Evolutionary conservation across 257 asterid genomes (phyloP).

Genomic region (Cruciata laevipes): DNA sequence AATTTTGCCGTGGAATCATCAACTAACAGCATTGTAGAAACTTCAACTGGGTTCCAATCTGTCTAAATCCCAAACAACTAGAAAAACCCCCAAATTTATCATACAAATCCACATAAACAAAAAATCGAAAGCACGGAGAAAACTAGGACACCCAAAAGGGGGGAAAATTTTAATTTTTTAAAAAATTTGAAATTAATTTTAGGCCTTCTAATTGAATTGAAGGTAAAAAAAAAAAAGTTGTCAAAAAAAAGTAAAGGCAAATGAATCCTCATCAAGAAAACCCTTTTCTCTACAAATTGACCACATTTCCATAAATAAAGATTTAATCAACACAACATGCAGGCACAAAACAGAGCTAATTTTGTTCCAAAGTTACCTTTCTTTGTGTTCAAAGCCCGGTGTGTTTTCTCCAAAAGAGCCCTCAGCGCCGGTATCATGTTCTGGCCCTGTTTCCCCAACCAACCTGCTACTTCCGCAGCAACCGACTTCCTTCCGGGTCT

Average conservation of each 20-base stretch:
- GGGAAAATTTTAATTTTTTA: too few relatives aligned
- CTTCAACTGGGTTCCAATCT: neutral
- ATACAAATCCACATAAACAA: neutral
- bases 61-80: neutral
- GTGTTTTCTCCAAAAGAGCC: conserved; percentile 47
- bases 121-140: neutral
- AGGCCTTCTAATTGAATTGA: neutral
- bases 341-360: neutral
- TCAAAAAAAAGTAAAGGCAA: neutral
- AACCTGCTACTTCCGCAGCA: conserved; percentile 5
- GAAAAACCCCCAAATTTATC: neutral
- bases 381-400: conserved; percentile 33
- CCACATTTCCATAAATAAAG: neutral
- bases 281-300: neutral
- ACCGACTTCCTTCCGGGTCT: conserved; percentile 9
- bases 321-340: neutral
- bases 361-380: conserved; percentile 22
- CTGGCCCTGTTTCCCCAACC: conserved; percentile 17
- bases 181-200: neutral
- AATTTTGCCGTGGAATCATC: neutral
- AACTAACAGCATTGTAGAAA: neutral
- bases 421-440: conserved; percentile 27
- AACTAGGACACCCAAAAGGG: neutral
- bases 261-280: neutral
- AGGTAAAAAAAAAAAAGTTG: too few relatives aligned